A percentile compares a stretch with the other conserved stretches of the same genome.
Evolutionary conservation across 176 grass and related monocot species (phyloP).

Genomic region (Oryza meyeriana): DNA sequence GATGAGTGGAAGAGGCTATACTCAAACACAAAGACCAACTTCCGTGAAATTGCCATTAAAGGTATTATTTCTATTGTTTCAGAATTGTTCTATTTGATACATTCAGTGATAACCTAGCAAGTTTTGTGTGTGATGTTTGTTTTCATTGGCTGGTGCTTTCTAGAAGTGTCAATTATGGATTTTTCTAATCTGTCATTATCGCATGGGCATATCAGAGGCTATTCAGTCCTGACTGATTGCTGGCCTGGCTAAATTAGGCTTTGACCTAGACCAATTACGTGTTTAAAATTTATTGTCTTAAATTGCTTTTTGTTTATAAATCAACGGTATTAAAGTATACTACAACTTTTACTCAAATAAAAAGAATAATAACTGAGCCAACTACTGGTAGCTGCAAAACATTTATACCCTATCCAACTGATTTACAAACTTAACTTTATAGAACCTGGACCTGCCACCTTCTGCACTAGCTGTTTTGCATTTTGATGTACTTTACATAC

Average conservation of each 20-base stretch:
- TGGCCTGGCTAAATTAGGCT: not conserved
- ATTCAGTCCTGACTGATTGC: not conserved
- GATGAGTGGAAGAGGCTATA: slow-evolving; percentile 99
- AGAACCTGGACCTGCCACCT: not conserved
- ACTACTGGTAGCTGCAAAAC: not conserved
- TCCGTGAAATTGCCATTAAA: slow-evolving; percentile 91
- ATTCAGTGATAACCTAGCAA: not conserved
- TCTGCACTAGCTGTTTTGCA: not conserved
- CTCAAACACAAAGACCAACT: slow-evolving; percentile 98
- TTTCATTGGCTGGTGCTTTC: not conserved
- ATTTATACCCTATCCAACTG: not conserved
- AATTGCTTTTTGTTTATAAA: not conserved
- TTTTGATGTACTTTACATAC: not conserved
- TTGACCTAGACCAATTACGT: not conserved
- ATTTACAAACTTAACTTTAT: not conserved
- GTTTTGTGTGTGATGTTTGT: not conserved
- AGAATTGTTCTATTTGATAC: not conserved
- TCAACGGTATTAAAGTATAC: not conserved
- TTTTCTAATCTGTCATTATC: not conserved
- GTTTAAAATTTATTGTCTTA: not conserved
- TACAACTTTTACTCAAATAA: not conserved
- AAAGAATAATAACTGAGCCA: not conserved
- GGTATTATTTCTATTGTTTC: slow-evolving; percentile 35
- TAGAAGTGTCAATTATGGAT: not conserved
- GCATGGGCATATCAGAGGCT: not conserved